Base-by-base conservation (phyloP, 257 asterid genomes). In the Capsicum pubescens region DNA sequence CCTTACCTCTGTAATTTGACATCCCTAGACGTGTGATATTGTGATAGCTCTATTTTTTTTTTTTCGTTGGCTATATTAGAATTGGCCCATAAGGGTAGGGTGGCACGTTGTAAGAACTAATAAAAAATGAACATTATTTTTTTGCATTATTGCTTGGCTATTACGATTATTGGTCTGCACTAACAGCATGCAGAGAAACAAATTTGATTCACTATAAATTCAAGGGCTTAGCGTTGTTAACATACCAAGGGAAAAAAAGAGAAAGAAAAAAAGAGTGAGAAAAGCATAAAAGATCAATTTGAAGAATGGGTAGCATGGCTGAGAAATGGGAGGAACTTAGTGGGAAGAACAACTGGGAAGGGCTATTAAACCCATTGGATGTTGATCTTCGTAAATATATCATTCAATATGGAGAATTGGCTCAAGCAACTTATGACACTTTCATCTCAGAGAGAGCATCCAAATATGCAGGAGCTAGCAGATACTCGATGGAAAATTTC, bases 361-460 rank as follows among this genome's bases (percentile, higher is more conserved):
- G 79, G 15, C 32, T 42, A 70, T 17, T 70, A 42, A 70, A 42
- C 16, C 79, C 79, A 8, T 70, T 70, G 79, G 56, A 70, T 70
- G 3, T 70, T 70, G 56, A 42, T 70, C 79, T 70, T 17, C 56
- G 79, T 5, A 70, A 69, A 0, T 70, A 70, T 0, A 70, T 70
- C 17, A 70, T 70, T 70, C 79, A 42, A 4, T 70, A 70, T 5
- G 79, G 79, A 1, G 79, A 70, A 2, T 44, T 70, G 3, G 56
- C 79, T 70, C 79, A 70, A 70, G 79, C 79, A 42, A 70, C 79
- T 9, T 70, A 70, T 70, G 79, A 70, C 78, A 70, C 79, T 44
- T 95, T 95, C 94, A 92, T 89, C 82, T 60, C 88, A 0, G 92
- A 89, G 8, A 90, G 74, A 85, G 93, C 88, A 4, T 95, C 99